Evolutionary conservation across 2,329 filamentous ascomycete genomes (phyloP), one percentile per base, ranked within the genome.

Genomic region (Fusarium xyrophilum): DNA sequence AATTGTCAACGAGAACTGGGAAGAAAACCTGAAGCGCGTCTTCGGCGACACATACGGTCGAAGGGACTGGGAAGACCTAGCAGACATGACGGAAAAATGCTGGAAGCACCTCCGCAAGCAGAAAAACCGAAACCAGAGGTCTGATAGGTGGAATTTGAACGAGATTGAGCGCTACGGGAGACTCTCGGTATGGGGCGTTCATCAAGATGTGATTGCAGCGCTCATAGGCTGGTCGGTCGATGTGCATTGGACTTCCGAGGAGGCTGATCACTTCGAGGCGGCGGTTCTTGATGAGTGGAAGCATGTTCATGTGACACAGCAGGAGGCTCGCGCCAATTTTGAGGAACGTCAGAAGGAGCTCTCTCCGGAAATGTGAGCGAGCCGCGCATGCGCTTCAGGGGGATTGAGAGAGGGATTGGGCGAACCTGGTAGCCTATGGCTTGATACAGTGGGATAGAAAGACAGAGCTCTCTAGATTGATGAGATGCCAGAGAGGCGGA

Each of bases 221-320:
- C 36, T 53, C 3, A 30, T 53, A 1, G 50, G 50, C 1, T 43
- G n/a, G 36, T 28, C 36, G 9, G 9, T 2, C 2, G 6, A 7
- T 12, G 1, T 5, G 6, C 2, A n/a, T 2, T 17, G 8, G 15
- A 32, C 15, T 4, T 2, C 7, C 6, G 11, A n/a, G 9, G 27
- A 42, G 15, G 4, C 6, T 0, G 10, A 5, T 25, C 35, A 11
- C 15, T 25, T 32, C 6, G 14, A n/a, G 1, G n/a, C 17, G 12
- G n/a, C 15, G 19, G 2, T 53, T 17, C 2, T 1, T 4, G 27
- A 53, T 11, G 50, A 52, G 36, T 19, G 13, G 33, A n/a, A 15
- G 25, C 40, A 40, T 19, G 30, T 52, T 8, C 25, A 8, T 40
- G 17, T 51, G 12, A 39, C 48, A 14, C 17, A 1, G 12, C 13